These are phyloP conservation scores for Leccinum imitatum DNA, from an alignment of 768 basidiomycete species.

Conservation along the genomic window DNA sequence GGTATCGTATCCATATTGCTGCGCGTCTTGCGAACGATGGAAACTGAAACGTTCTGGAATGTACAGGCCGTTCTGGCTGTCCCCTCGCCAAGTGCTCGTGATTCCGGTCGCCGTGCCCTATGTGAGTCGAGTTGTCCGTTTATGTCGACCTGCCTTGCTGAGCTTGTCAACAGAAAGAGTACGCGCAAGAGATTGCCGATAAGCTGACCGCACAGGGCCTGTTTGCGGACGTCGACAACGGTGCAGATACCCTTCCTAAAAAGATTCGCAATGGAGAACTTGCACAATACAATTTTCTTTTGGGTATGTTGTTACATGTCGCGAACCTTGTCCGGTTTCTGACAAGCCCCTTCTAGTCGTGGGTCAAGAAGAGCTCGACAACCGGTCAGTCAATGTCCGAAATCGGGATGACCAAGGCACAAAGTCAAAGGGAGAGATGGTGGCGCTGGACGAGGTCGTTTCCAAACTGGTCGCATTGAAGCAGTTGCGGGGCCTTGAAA, in stretches of 20 bases:
- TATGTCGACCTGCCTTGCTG: slow-evolving; percentile 3
- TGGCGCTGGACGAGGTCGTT: slow-evolving; percentile 68
- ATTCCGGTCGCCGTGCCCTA: slow-evolving; percentile 91
- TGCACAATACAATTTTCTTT: slow-evolving; percentile 96
- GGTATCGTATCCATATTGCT: slow-evolving; percentile 48
- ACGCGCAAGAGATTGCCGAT: slow-evolving; percentile 78
- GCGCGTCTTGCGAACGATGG: not conserved
- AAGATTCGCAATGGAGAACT: slow-evolving; percentile 98
- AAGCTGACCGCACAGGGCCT: slow-evolving; percentile 67
- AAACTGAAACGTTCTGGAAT: slow-evolving; percentile 1
- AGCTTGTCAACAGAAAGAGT: slow-evolving; percentile 63
- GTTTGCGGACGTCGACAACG: slow-evolving; percentile 90
- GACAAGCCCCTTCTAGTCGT: slow-evolving; percentile 62
- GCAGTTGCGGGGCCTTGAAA: slow-evolving; percentile 49
- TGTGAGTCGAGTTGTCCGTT: slow-evolving; percentile 47
- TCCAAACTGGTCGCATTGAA: slow-evolving; percentile 74
- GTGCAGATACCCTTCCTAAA: slow-evolving; percentile 90
- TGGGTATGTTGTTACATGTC: slow-evolving; percentile 55
- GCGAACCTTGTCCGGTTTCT: not conserved
- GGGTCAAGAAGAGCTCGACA: slow-evolving; percentile 87
- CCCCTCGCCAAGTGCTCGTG: slow-evolving; percentile 92
- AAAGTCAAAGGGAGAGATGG: slow-evolving; percentile 76
- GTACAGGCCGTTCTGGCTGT: slow-evolving; percentile 94
- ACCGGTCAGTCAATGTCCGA: slow-evolving; percentile 88
- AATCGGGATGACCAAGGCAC: slow-evolving; percentile 92